Evolutionary conservation across 768 basidiomycete species (phyloP), one percentile per base, ranked within the genome.

Genomic region (Fomitopsis serialis): DNA sequence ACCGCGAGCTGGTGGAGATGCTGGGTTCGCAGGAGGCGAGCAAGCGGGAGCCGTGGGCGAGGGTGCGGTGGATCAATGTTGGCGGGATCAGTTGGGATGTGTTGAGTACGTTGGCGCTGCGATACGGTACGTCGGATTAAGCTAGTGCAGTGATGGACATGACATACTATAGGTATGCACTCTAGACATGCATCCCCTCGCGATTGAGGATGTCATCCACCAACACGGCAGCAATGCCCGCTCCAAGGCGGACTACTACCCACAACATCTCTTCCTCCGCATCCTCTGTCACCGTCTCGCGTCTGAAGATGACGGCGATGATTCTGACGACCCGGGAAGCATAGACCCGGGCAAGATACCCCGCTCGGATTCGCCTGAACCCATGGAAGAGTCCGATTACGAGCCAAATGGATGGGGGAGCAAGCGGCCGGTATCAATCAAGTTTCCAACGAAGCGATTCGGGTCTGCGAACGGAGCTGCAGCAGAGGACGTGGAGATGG

Each of bases 51-150:
- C 65, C 75, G 8, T 84, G 82, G 82, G 77, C 76, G 25, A 84
- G 79, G 64, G 85, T 85, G n/a, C 68, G 86, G 44, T 88, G 84
- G 85, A 85, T 87, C 44, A 84, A 84, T 56, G 75, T 87, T 54
- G 80, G 77, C 22, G 86, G 85, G 5, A 66, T 76, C 22, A 68
- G 78, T 57, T 87, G 84, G 82, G 84, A 85, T 59, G 82, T 87
- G 40, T 74, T 88, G 56, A 83, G 81, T 57, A 77, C 78, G 0
- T 65, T 87, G 25, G 80, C 81, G 8, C 61, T 85, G 47, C 77
- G 76, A 66, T 85, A 84, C 58, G 73, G 84, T 84, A 53, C 42
- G 75, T 53, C 10, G 9, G 22, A 21, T 24, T 6, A n/a, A n/a
- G 15, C 6, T 40, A 7, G 6, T 40, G 5, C 15, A 5, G 6